Base-by-base conservation (phyloP, 2,329 filamentous ascomycete genomes). In the Alternaria arbusti region DNA sequence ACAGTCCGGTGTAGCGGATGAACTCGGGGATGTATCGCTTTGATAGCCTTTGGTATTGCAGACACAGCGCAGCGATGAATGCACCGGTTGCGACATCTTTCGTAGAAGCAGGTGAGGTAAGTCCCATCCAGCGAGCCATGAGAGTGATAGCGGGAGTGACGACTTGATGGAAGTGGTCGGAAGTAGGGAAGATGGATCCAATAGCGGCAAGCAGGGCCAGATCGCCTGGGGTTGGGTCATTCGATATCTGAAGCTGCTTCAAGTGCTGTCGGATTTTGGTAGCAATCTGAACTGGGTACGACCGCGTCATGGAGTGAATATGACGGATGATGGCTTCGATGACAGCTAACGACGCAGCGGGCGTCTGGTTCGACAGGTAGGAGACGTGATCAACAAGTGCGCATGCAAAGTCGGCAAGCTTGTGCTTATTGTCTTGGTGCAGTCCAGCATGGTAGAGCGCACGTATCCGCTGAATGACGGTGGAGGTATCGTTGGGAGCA, bases 91-190 rank as follows among this genome's bases (percentile, higher is more conserved):
- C 87, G 64, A 92, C 87, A 69, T 96, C 91, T 8, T 85, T 82
- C 5, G 93, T 80, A 8, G 82, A 84, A 46, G 87, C 84, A 0
- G 93, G 89, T 0, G 90, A 85, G 59, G 89, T 93, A 71, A 97
- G 89, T 1, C 91, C 93, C 25, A 99, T 86, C 80, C 92, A 97
- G 58, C 93, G 89, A 12, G 87, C 88, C 80, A 98, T 92, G n/a
- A 90, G 87, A 6, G 97, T 88, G 80, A 93, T 91, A 1, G 95
- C 91, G 2, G 96, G 96, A 2, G 96, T 99, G 44, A 93, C 91
- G 36, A 98, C 93, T 72, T 96, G 91, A 74, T 99, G 96, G 80
- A 98, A 99, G 81, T 98, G 94, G 80, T 99, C 96, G 0, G 94
- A 97, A 0, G 96, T 97, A 5, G 96, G 94, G 74, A 97, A 99